Base-by-base conservation (phyloP, 2,329 filamentous ascomycete species). In the Hymenoscyphus scutula region DNA sequence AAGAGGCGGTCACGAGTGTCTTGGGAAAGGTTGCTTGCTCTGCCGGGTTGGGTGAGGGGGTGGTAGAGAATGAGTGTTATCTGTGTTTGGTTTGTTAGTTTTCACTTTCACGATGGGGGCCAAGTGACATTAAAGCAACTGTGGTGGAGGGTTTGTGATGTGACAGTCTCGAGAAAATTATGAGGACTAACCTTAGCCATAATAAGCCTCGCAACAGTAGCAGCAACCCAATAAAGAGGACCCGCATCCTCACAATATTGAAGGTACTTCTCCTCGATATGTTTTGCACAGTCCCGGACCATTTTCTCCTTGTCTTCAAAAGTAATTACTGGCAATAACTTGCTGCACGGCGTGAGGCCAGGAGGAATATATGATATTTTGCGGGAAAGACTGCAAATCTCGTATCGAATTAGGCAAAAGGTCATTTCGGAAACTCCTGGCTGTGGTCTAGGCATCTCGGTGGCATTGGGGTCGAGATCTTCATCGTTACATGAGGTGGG, bases 221-320 rank as follows among this genome's bases (percentile, higher is more conserved):
- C 77, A 1, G 79, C 77, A 10, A 82, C 77, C 81, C 81, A 84
- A 63, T 79, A 80, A n/a, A 82, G 74, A 11, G 80, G 69, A 53
- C 77, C 77, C 62, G 73, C 70, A 45, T 79, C 74, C 25, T 78
- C 70, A 48, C 72, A 75, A 54, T 74, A 70, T 56, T 68, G 65
- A 0, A 75, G 65, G 63, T 74, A 75, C n/a, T 64, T 71, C n/a
- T 60, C 64, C 51, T 75, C 73, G 0, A 75, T 53, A 51, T 65
- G 61, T 2, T 70, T 61, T 48, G 75, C 72, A 0, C 73, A 68
- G 0, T 74, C 67, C 19, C 65, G 64, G 4, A 75, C 63, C 51
- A 74, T n/a, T n/a, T 56, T 53, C 38, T 75, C 72, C 59, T 74
- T 74, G 17, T 74, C 69, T 58, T 73, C 73, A 0, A 72, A 64